These are phyloP conservation scores for Betula pendula DNA, from an alignment of 306 rosid genomes.

Conservation along the genomic window DNA sequence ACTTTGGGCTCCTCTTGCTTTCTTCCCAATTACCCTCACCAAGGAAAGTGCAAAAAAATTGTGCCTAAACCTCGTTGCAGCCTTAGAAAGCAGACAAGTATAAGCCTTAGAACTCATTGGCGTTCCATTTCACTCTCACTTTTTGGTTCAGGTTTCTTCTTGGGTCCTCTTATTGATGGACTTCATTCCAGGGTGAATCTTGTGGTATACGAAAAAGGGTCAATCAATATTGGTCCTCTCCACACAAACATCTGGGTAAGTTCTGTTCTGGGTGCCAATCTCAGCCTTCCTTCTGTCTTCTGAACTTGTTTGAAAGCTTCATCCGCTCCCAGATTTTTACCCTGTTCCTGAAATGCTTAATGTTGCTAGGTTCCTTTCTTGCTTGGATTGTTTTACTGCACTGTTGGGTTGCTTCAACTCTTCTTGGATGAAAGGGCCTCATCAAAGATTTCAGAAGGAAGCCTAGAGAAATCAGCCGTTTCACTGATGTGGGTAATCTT, in stretches of 20 bases:
- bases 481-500: slow-evolving; percentile 57
- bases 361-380: slow-evolving; percentile 64
- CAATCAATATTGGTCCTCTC: slow-evolving; percentile 56
- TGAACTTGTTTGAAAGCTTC: neutral
- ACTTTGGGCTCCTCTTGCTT: slow-evolving; percentile 35
- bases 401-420: slow-evolving; percentile 76
- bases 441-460: slow-evolving; percentile 36
- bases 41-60: slow-evolving; percentile 9
- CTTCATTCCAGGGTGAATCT: slow-evolving; percentile 83
- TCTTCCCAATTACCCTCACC: slow-evolving; percentile 26
- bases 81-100: slow-evolving; percentile 30
- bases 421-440: slow-evolving; percentile 50
- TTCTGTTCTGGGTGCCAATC: slow-evolving; percentile 13
- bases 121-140: slow-evolving; percentile 53
- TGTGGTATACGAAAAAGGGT: slow-evolving; percentile 56
- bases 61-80: slow-evolving; percentile 37
- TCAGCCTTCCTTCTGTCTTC: neutral
- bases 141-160: slow-evolving; percentile 61
- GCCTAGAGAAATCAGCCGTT: slow-evolving; percentile 39
- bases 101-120: slow-evolving; percentile 49
- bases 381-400: slow-evolving; percentile 73
- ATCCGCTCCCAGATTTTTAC: neutral
- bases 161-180: slow-evolving; percentile 84
- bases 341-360: slow-evolving; percentile 1
- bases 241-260: slow-evolving; percentile 64